phyloP scores from a whole-genome alignment of 2,329 filamentous ascomycete genomes.

The Aspergillus arachidicola region DNA sequence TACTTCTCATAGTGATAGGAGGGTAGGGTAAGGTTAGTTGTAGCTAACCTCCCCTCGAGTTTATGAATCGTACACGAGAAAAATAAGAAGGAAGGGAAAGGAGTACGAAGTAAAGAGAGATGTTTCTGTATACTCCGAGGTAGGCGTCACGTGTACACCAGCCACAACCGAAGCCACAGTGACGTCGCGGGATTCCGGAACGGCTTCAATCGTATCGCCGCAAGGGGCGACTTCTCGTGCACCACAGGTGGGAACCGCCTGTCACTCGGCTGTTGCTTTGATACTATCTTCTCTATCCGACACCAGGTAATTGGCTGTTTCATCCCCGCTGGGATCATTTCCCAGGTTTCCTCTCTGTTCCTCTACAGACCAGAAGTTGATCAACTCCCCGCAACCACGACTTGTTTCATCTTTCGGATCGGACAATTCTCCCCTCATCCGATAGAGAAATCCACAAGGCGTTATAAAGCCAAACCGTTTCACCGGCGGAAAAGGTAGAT shows the following conservation, averaged over 20 bases:
- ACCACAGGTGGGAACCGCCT: background rate
- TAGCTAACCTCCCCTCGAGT: too few relatives aligned
- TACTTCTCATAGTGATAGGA: too few relatives aligned
- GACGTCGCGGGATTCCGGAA: slow-evolving; percentile 9
- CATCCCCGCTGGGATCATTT: background rate
- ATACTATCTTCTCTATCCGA: background rate
- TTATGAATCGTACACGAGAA: too few relatives aligned
- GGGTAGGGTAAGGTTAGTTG: too few relatives aligned
- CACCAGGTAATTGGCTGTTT: background rate
- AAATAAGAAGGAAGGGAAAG: too few relatives aligned
- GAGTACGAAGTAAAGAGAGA: too few relatives aligned
- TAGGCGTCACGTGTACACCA: slow-evolving; percentile 7
- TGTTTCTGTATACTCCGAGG: background rate
- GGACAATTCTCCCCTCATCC: background rate
- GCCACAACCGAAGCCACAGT: slow-evolving; percentile 8
- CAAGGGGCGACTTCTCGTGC: slow-evolving; percentile 5
- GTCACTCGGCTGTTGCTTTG: background rate
- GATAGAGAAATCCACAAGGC: background rate
- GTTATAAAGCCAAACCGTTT: background rate
- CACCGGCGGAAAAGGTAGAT: background rate
- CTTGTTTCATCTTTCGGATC: background rate
- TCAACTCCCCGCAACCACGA: background rate
- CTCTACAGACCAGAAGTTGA: background rate
- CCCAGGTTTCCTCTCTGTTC: background rate
- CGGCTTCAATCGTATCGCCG: slow-evolving; percentile 5